Percentiles rank a stretch among this genome's conserved stretches.
These are phyloP conservation scores for Mucor piriformis DNA, from an alignment of 371 early-diverging fungal species.

Conservation along the genomic window DNA sequence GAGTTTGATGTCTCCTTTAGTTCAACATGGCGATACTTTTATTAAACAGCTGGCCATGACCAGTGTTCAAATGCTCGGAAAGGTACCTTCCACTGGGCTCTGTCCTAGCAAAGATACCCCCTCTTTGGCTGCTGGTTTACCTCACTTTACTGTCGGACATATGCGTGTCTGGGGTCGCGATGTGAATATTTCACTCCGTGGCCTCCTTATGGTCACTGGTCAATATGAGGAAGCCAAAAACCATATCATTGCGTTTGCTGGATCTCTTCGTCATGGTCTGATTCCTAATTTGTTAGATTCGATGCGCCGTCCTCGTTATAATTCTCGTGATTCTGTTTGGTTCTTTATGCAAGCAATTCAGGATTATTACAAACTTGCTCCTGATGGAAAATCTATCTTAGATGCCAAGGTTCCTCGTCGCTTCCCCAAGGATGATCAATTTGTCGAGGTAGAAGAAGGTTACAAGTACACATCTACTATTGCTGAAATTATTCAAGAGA, in stretches of 20 bases:
- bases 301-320: conserved; percentile 87
- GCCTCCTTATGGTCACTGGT: conserved; percentile 83
- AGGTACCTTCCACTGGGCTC: conserved; percentile 78
- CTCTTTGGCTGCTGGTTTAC: conserved; percentile 92
- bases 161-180: conserved; percentile 99
- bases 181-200: conserved; percentile 90
- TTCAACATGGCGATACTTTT: conserved; percentile 68
- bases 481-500: conserved; percentile 89
- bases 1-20: conserved; percentile 60
- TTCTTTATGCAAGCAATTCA: conserved; percentile 92
- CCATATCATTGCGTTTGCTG: conserved; percentile 90
- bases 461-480: conserved; percentile 69
- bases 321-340: conserved; percentile 97
- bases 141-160: conserved; percentile 91
- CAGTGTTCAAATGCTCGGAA: conserved; percentile 83
- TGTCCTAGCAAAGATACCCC: conserved; percentile 64
- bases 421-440: conserved; percentile 79
- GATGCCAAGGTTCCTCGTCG: conserved; percentile 74
- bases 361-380: conserved; percentile 76
- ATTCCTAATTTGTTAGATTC: conserved; percentile 95
- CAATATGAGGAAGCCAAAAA: conserved; percentile 77
- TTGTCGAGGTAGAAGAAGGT: conserved; percentile 70
- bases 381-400: conserved; percentile 81
- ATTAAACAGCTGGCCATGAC: conserved; percentile 74
- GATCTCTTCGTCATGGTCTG: conserved; percentile 87